phyloP scores from a whole-genome alignment of 805 yeast genomes.

The Teunomyces panamensis region DNA sequence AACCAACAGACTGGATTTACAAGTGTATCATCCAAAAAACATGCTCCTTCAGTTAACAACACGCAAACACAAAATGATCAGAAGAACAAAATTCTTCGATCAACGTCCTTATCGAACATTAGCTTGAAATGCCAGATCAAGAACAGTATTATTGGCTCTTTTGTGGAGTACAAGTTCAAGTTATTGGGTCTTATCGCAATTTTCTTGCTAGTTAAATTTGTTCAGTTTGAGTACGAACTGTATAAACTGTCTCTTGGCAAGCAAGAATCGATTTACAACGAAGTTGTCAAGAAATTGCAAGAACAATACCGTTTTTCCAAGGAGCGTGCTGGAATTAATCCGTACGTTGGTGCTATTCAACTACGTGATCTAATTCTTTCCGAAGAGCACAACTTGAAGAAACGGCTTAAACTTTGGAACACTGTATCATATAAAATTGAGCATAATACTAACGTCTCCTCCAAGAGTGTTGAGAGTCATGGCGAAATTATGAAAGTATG shows the following conservation, averaged over 20 bases:
- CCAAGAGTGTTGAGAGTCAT: conserved; percentile 63
- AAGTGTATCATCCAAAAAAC: conserved; percentile 10
- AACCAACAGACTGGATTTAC: conserved; percentile 13
- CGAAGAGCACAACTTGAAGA: conserved; percentile 34
- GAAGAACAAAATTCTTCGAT: conserved; percentile 61
- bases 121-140: conserved; percentile 55
- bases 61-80: conserved; percentile 33
- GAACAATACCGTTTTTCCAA: conserved; percentile 17
- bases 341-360: conserved; percentile 66
- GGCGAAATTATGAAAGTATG: conserved; percentile 88
- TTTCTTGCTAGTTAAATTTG: conserved; percentile 17
- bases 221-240: conserved; percentile 33
- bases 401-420: conserved; percentile 52
- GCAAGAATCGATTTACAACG: conserved; percentile 44
- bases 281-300: conserved; percentile 50
- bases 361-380: conserved; percentile 61
- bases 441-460: conserved; percentile 60
- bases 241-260: conserved; percentile 37
- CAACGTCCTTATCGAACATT: conserved; percentile 66
- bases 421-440: conserved; percentile 56
- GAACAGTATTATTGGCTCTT: conserved; percentile 45
- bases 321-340: conserved; percentile 25
- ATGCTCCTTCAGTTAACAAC: conserved; percentile 34
- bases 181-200: conserved; percentile 14
- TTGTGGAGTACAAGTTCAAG: conserved; percentile 21